A percentile compares a stretch with the other conserved stretches of the same genome.
Conservation (phyloP, 129 eudicot genomes). For the Flaveria sonorensis region DNA sequence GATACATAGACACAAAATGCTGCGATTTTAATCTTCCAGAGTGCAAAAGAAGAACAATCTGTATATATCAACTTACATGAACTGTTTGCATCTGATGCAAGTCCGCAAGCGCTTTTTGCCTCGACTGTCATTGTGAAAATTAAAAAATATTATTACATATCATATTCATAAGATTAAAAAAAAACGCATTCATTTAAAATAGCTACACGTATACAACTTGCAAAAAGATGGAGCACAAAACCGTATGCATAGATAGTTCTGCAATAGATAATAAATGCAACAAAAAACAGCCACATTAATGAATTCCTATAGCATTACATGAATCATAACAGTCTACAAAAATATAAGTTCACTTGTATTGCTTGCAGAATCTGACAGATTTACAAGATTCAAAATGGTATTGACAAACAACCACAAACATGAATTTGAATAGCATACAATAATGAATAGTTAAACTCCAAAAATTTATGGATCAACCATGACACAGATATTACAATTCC, state of each 20-base stretch:
- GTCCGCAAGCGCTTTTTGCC: constrained; percentile 89
- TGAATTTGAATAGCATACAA: background rate
- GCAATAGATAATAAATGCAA: background rate
- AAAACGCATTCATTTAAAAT: constrained; percentile 1
- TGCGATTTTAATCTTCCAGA: background rate
- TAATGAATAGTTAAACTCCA: background rate
- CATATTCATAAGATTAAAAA: background rate
- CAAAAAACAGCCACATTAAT: background rate
- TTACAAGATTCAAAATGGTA: background rate
- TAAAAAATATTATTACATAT: constrained; percentile 11
- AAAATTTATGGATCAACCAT: background rate
- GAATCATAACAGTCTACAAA: background rate
- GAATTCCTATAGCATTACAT: background rate
- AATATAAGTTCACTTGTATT: background rate
- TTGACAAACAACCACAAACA: background rate
- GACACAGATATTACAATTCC: constrained; percentile 11
- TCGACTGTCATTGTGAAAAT: constrained; percentile 66
- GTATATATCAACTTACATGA: constrained; percentile 59
- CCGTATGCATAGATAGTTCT: background rate
- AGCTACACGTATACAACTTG: background rate
- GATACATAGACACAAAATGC: background rate
- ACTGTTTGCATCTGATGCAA: constrained; percentile 77
- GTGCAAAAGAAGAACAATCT: background rate
- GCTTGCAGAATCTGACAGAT: background rate
- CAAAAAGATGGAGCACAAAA: background rate